Percentiles rank a stretch among this genome's conserved stretches.
phyloP scores from a whole-genome alignment of 2,329 filamentous ascomycete species.

The Colletotrichum sp. region DNA sequence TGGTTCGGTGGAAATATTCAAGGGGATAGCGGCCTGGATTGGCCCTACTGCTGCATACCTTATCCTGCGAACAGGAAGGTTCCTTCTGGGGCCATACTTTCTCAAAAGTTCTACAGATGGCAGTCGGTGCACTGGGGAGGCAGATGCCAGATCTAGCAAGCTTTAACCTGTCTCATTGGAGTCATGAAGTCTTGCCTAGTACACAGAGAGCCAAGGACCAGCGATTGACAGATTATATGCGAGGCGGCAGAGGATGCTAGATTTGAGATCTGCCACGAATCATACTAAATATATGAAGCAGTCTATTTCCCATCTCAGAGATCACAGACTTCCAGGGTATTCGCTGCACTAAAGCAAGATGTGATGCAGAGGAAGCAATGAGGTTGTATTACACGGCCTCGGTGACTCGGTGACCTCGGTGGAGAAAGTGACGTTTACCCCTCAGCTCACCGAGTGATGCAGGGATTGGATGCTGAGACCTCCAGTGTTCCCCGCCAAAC shows the following conservation, averaged over 20 bases:
- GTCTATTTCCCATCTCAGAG: not conserved
- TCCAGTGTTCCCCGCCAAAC: conserved; percentile 14
- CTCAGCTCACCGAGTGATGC: conserved; percentile 3
- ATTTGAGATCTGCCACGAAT: not conserved
- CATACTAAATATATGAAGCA: not conserved
- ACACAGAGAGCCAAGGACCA: not conserved
- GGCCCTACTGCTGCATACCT: not conserved
- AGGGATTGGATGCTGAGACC: conserved; percentile 3
- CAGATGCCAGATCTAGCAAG: not conserved
- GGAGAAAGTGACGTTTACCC: not conserved
- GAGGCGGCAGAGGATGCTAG: not conserved
- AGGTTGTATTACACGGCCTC: not conserved
- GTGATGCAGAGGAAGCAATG: not conserved
- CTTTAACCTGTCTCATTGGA: not conserved
- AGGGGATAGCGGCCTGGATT: not conserved
- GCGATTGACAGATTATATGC: not conserved
- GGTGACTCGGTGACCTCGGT: not conserved
- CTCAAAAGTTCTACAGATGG: not conserved
- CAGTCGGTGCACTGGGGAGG: not conserved
- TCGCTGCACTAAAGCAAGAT: not conserved
- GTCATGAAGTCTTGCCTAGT: not conserved
- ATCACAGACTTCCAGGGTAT: not conserved
- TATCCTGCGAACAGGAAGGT: not conserved
- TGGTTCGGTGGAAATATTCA: not conserved
- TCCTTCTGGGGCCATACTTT: not conserved